Evolutionary conservation across 768 basidiomycete species (phyloP).

Genomic region (Glaciozyma antarctica): DNA sequence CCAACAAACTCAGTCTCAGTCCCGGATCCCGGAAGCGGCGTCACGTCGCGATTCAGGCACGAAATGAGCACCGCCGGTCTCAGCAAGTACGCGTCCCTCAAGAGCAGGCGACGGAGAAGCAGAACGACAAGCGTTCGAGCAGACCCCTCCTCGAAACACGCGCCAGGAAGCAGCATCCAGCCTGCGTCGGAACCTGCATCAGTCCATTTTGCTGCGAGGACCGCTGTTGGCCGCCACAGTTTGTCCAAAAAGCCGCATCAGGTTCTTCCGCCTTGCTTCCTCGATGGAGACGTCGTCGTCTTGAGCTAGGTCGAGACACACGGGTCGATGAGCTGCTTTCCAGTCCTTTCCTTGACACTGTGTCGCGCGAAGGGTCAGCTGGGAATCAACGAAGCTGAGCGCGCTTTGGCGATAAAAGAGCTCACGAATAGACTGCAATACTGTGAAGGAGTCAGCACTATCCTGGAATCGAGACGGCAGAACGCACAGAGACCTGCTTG

Average conservation of each 20-base stretch:
- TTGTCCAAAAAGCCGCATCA: neutral
- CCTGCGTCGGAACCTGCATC: neutral
- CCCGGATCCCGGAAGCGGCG: no score
- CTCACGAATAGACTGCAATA: neutral
- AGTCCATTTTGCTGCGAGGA: neutral
- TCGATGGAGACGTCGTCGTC: constrained; percentile 1
- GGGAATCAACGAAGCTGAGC: neutral
- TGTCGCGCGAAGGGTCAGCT: neutral
- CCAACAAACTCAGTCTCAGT: no score
- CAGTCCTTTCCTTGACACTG: constrained; percentile 1
- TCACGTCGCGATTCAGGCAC: no score
- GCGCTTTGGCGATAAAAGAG: neutral
- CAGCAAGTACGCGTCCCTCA: no score
- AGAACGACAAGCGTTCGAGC: no score
- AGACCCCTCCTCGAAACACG: no score
- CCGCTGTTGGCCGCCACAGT: neutral
- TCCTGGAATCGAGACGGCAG: neutral
- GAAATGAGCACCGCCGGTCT: no score
- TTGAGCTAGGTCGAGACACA: neutral
- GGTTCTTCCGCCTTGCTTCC: neutral
- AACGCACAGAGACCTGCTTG: constrained; percentile 1
- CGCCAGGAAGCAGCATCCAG: no score
- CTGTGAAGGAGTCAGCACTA: neutral
- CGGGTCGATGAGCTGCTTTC: neutral
- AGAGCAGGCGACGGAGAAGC: no score